Conservation (phyloP, 805 yeast genomes). For the Candida caryicola region DNA sequence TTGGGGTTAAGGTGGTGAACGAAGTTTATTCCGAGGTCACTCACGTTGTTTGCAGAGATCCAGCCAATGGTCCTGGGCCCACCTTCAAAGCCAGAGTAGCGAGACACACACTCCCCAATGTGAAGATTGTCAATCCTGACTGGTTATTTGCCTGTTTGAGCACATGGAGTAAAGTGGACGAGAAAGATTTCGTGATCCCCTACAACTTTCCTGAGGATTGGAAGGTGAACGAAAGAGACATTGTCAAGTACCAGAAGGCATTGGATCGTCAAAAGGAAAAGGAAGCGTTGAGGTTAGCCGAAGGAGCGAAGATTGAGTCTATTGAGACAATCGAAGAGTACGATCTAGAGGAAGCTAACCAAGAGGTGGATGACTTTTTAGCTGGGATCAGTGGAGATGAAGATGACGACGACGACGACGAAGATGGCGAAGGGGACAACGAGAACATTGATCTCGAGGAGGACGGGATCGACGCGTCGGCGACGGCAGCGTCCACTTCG, state of each 20-base stretch:
- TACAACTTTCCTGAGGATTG: slow-evolving; percentile 47
- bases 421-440: slow-evolving; percentile 11
- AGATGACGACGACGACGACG: slow-evolving; percentile 21
- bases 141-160: slow-evolving; percentile 90
- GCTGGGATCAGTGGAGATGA: slow-evolving; percentile 43
- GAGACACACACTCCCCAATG: slow-evolving; percentile 53
- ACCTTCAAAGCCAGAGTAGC: slow-evolving; percentile 87
- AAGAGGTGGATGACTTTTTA: slow-evolving; percentile 47
- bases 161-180: slow-evolving; percentile 70
- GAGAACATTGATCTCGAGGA: slow-evolving; percentile 20
- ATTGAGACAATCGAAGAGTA: slow-evolving; percentile 32
- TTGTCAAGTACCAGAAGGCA: slow-evolving; percentile 39
- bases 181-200: slow-evolving; percentile 52
- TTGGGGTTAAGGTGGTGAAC: slow-evolving; percentile 81
- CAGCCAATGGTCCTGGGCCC: slow-evolving; percentile 44
- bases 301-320: slow-evolving; percentile 34
- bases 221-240: slow-evolving; percentile 44
- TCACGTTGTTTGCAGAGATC: slow-evolving; percentile 79
- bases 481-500: slow-evolving; percentile 6
- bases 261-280: slow-evolving; percentile 21
- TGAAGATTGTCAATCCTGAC: slow-evolving; percentile 82
- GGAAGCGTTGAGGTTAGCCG: slow-evolving; percentile 13
- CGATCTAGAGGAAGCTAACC: slow-evolving; percentile 41
- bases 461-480: slow-evolving; percentile 11
- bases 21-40: slow-evolving; percentile 75